A percentile compares a stretch with the other conserved stretches of the same genome.
Conservation (phyloP, 352 stramenopile genomes). For the Pythium angustatum region DNA sequence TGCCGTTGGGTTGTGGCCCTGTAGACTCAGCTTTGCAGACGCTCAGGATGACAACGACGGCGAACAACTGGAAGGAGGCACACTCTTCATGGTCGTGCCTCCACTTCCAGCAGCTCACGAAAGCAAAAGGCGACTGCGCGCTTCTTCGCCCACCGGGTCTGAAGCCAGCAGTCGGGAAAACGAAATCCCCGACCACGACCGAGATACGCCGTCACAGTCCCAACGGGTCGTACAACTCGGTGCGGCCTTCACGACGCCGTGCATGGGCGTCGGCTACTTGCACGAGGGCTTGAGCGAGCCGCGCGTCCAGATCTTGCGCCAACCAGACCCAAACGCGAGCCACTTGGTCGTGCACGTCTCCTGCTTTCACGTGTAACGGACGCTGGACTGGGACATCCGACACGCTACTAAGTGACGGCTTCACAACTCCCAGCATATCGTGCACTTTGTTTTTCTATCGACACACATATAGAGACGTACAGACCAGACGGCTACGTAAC, state of each 20-base stretch:
- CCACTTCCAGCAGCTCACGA: background rate
- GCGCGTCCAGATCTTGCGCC: slow-evolving; percentile 55
- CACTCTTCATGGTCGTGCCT: slow-evolving; percentile 34
- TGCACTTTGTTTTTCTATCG: slow-evolving; percentile 79
- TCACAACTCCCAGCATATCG: background rate
- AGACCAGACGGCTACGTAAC: background rate
- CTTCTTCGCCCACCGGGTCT: background rate
- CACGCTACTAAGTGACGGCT: no score
- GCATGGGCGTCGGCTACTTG: slow-evolving; percentile 65
- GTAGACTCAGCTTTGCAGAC: slow-evolving; percentile 30
- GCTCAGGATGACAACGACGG: slow-evolving; percentile 37
- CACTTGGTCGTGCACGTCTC: slow-evolving; percentile 25
- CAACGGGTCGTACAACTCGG: slow-evolving; percentile 42
- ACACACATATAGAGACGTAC: slow-evolving; percentile 35
- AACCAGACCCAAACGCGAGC: slow-evolving; percentile 17
- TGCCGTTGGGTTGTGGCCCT: background rate
- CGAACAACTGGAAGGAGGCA: slow-evolving; percentile 54
- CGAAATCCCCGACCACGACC: background rate
- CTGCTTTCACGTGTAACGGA: background rate
- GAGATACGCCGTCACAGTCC: background rate
- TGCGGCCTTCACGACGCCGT: slow-evolving; percentile 61
- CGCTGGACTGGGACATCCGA: background rate
- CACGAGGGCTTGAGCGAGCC: slow-evolving; percentile 27
- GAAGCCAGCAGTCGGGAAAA: background rate
- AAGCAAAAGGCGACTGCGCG: slow-evolving; percentile 1